A percentile compares a stretch with the other conserved stretches of the same genome.
phyloP scores from a whole-genome alignment of 768 basidiomycete genomes.

The Punctularia strigosozonata region DNA sequence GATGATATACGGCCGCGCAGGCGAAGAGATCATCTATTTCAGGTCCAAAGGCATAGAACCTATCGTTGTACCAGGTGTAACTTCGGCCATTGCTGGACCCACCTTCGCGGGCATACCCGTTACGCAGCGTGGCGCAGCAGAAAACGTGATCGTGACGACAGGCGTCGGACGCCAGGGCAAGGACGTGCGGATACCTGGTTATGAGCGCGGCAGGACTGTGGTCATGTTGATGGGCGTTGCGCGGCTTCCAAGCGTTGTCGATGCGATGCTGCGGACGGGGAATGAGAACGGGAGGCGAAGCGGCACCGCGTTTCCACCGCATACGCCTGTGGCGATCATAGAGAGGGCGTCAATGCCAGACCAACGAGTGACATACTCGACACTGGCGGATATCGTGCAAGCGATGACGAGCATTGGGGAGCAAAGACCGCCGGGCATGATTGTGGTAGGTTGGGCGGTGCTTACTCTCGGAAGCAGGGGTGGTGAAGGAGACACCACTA shows the following conservation, averaged over 20 bases:
- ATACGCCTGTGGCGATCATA: slow-evolving; percentile 83
- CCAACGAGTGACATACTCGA: slow-evolving; percentile 75
- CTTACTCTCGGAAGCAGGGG: slow-evolving; percentile 72
- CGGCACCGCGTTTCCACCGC: slow-evolving; percentile 54
- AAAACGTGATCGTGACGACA: slow-evolving; percentile 83
- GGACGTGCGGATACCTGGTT: slow-evolving; percentile 75
- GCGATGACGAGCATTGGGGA: slow-evolving; percentile 70
- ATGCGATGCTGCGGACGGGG: slow-evolving; percentile 31
- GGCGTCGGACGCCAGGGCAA: slow-evolving; percentile 86
- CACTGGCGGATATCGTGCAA: slow-evolving; percentile 54
- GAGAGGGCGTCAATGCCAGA: slow-evolving; percentile 93
- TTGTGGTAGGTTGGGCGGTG: slow-evolving; percentile 88
- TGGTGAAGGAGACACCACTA: slow-evolving; percentile 53
- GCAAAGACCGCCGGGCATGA: slow-evolving; percentile 93
- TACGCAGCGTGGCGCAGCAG: slow-evolving; percentile 91
- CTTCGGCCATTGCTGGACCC: slow-evolving; percentile 83
- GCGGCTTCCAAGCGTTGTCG: slow-evolving; percentile 59
- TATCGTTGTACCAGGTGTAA: slow-evolving; percentile 81
- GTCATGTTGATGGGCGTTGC: slow-evolving; percentile 95
- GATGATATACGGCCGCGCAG: slow-evolving; percentile 85
- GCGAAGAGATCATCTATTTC: slow-evolving; percentile 93
- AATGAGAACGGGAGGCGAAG: slow-evolving; percentile 18
- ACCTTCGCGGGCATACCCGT: slow-evolving; percentile 86
- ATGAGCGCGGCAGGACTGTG: slow-evolving; percentile 70
- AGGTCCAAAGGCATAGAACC: slow-evolving; percentile 75